Percentiles rank a stretch among this genome's conserved stretches.
Evolutionary conservation across 176 grass and related monocot genomes (phyloP).

Genomic region (Cenchrus purpureus): DNA sequence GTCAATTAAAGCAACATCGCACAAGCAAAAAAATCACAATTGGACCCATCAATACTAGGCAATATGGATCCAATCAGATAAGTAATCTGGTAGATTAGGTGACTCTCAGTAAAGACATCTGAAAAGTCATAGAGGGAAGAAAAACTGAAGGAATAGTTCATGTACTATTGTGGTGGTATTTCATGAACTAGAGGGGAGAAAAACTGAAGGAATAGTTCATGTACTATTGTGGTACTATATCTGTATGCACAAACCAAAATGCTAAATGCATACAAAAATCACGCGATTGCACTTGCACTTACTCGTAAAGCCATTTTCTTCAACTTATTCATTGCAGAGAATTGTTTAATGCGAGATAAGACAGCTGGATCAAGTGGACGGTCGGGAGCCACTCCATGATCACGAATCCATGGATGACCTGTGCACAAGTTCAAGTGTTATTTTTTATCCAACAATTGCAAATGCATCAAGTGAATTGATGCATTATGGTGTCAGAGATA

Average conservation of each 20-base stretch:
- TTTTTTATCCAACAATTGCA: slow-evolving; percentile 34
- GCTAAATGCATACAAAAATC: neutral
- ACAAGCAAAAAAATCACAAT: slow-evolving; percentile 4
- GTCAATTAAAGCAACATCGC: slow-evolving; percentile 22
- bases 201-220: neutral
- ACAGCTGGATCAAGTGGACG: slow-evolving; percentile 93
- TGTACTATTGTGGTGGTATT: neutral
- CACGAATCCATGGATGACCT: slow-evolving; percentile 98
- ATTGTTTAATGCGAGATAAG: slow-evolving; percentile 95
- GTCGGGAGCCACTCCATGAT: slow-evolving; percentile 96
- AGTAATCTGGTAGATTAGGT: slow-evolving; percentile 7
- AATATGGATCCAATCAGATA: neutral
- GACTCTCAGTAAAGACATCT: neutral
- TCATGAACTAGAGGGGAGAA: neutral
- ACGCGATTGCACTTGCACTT: slow-evolving; percentile 27
- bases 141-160: neutral
- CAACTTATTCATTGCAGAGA: slow-evolving; percentile 98
- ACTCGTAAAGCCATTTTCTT: slow-evolving; percentile 99
- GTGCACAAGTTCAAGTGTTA: slow-evolving; percentile 44
- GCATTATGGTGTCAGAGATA: slow-evolving; percentile 12
- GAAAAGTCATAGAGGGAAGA: neutral
- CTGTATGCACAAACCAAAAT: neutral
- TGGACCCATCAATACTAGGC: neutral
- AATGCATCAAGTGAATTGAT: slow-evolving; percentile 13
- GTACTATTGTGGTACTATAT: neutral